Conservation (phyloP, 164 flowering plant genomes). For the Nelumbo lutea region DNA sequence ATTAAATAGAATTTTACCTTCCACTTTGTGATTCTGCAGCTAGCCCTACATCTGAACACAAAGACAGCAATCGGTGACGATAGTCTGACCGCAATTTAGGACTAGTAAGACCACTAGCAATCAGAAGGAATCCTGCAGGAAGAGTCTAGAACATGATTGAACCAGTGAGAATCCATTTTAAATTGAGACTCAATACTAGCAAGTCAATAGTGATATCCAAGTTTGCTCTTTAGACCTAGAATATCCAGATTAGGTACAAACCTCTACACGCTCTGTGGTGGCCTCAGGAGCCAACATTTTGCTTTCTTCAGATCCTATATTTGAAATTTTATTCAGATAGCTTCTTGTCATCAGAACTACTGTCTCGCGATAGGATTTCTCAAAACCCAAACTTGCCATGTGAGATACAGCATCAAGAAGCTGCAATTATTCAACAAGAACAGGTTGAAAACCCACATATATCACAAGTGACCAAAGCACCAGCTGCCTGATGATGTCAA, state of each 20-base stretch:
- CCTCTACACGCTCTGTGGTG: constrained; percentile 94
- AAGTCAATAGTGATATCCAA: constrained; percentile 7
- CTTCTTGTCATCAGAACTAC: constrained; percentile 92
- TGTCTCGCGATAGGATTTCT: constrained; percentile 95
- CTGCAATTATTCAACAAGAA: constrained; percentile 21
- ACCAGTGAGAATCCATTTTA: constrained; percentile 37
- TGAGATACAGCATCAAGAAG: constrained; percentile 96
- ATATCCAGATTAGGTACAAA: constrained; percentile 12
- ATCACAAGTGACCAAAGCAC: no score
- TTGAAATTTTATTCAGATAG: constrained; percentile 74
- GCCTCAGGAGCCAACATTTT: constrained; percentile 81
- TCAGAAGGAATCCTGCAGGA: constrained; percentile 69
- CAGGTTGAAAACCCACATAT: no score
- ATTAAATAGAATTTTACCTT: constrained; percentile 29
- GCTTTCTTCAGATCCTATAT: constrained; percentile 80
- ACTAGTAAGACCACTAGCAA: constrained; percentile 49
- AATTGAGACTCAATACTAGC: not conserved
- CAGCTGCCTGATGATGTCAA: no score
- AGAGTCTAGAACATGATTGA: constrained; percentile 64
- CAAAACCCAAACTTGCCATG: constrained; percentile 97
- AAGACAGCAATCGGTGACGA: constrained; percentile 65
- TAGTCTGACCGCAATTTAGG: constrained; percentile 58
- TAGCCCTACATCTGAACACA: constrained; percentile 80
- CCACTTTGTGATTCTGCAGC: constrained; percentile 77
- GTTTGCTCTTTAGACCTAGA: not conserved